Percentiles rank a stretch among this genome's conserved stretches.
phyloP scores from a whole-genome alignment of 352 stramenopile species.

The Phytophthora europaea region DNA sequence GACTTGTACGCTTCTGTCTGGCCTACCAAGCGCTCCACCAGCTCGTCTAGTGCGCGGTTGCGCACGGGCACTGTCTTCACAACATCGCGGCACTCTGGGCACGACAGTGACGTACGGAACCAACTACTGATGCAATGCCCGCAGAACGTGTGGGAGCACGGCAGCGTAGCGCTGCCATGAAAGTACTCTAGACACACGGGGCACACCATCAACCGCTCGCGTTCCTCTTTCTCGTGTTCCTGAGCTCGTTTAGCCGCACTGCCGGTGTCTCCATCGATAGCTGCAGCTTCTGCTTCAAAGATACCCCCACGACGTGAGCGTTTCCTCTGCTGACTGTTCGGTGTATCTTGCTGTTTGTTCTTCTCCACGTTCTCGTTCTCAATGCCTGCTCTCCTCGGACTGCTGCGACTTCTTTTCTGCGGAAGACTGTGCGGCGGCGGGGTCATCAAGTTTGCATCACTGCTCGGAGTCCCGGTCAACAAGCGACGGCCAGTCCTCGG shows the following conservation, averaged over 20 bases:
- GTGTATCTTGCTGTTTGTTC: slow-evolving; percentile 32
- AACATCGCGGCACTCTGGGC: slow-evolving; percentile 74
- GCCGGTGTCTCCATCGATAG: slow-evolving; percentile 14
- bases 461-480: slow-evolving; percentile 15
- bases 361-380: slow-evolving; percentile 34
- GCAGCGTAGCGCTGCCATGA: slow-evolving; percentile 76
- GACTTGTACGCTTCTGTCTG: slow-evolving; percentile 68
- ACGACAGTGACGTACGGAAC: slow-evolving; percentile 82
- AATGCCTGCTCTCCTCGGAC: slow-evolving; percentile 17
- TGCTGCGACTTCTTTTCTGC: slow-evolving; percentile 42
- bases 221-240: slow-evolving; percentile 50
- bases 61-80: slow-evolving; percentile 79
- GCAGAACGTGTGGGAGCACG: slow-evolving; percentile 90
- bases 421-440: slow-evolving; percentile 30
- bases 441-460: slow-evolving; percentile 21
- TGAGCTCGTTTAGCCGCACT: slow-evolving; percentile 25
- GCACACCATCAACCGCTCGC: slow-evolving; percentile 82
- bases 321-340: slow-evolving; percentile 49
- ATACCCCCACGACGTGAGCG: slow-evolving; percentile 39
- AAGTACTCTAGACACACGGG: slow-evolving; percentile 88
- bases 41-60: slow-evolving; percentile 85
- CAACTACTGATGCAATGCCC: slow-evolving; percentile 81
- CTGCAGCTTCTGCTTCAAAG: slow-evolving; percentile 29
- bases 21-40: slow-evolving; percentile 76
- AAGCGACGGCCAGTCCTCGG: slow-evolving; percentile 26